phyloP scores from a whole-genome alignment of 2,329 filamentous ascomycete genomes.

The Aquanectria penicillioides region DNA sequence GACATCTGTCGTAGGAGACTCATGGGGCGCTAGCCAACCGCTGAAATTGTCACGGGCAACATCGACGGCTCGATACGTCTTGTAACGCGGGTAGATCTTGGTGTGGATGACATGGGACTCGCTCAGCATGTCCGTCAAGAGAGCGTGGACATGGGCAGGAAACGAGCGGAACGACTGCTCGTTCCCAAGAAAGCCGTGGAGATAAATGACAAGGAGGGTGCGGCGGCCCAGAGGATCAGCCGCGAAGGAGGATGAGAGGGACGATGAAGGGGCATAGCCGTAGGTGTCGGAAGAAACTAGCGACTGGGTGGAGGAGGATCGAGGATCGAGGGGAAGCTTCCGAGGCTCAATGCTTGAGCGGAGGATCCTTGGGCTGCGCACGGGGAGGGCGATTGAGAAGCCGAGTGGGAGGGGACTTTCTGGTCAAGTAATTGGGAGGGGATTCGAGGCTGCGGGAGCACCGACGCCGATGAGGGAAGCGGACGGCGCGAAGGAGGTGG shows the following conservation, averaged over 20 bases:
- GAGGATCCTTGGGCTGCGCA: constrained; percentile 13
- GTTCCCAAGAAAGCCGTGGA: constrained; percentile 91
- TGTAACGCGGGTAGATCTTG: constrained; percentile 85
- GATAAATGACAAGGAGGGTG: constrained; percentile 79
- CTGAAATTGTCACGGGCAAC: constrained; percentile 86
- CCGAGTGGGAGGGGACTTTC: neutral
- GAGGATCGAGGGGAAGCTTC: constrained; percentile 51
- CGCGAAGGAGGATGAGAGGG: constrained; percentile 43
- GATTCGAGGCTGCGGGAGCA: constrained; percentile 25
- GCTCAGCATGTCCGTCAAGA: constrained; percentile 72
- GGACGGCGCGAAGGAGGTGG: constrained; percentile 19
- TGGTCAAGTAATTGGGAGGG: neutral
- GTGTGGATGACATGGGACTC: constrained; percentile 85
- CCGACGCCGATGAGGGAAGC: constrained; percentile 29
- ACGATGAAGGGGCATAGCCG: constrained; percentile 36
- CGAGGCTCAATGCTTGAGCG: constrained; percentile 3
- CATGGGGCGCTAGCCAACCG: constrained; percentile 81
- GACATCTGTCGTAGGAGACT: constrained; percentile 78
- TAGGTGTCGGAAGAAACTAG: constrained; percentile 43
- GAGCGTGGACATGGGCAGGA: constrained; percentile 84
- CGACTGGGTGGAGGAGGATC: constrained; percentile 60
- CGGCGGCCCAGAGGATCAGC: constrained; percentile 48
- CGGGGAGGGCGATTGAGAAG: constrained; percentile 20
- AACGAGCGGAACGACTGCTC: constrained; percentile 90
- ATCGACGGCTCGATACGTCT: constrained; percentile 76